Evolutionary conservation across 2,329 filamentous ascomycete species (phyloP).

Genomic region (Alternaria infectoria): DNA sequence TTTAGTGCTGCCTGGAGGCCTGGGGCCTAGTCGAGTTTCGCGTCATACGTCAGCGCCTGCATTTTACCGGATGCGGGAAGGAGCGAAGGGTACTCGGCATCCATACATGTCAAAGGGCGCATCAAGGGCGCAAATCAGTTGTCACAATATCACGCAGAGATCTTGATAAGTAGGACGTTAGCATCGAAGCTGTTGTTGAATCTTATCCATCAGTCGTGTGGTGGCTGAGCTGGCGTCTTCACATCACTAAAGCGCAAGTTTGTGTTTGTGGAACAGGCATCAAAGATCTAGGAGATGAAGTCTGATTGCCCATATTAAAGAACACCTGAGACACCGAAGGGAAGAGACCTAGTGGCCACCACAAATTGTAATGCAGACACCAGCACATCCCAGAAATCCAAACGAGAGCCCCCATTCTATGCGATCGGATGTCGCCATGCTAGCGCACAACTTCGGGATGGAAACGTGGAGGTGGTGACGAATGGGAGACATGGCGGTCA

Average conservation of each 20-base stretch:
- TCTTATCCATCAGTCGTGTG: not conserved
- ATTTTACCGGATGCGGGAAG: slow-evolving; percentile 9
- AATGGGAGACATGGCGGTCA: slow-evolving; percentile 22
- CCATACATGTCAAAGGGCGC: slow-evolving; percentile 3
- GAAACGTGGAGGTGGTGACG: slow-evolving; percentile 28
- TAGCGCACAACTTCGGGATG: slow-evolving; percentile 23
- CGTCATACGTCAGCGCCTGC: slow-evolving; percentile 13
- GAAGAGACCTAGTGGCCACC: slow-evolving; percentile 33
- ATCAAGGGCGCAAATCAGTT: not conserved
- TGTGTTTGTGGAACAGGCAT: not conserved
- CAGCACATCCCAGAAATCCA: slow-evolving; percentile 39
- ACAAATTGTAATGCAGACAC: slow-evolving; percentile 35
- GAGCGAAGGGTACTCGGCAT: slow-evolving; percentile 1
- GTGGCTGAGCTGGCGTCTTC: not conserved
- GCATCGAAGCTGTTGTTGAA: not conserved
- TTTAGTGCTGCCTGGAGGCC: slow-evolving; percentile 17
- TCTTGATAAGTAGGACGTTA: not conserved
- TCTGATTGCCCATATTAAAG: slow-evolving; percentile 36
- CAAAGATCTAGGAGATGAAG: slow-evolving; percentile 11
- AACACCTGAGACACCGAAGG: slow-evolving; percentile 30
- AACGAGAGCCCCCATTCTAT: slow-evolving; percentile 37
- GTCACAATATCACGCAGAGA: not conserved
- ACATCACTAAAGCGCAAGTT: not conserved
- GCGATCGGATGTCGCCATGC: slow-evolving; percentile 31
- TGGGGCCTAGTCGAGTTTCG: slow-evolving; percentile 6